Percentiles rank a stretch among this genome's conserved stretches.
Evolutionary conservation across 495 filamentous ascomycete species (phyloP).

Genomic region (Penicillium atrosanguineum): DNA sequence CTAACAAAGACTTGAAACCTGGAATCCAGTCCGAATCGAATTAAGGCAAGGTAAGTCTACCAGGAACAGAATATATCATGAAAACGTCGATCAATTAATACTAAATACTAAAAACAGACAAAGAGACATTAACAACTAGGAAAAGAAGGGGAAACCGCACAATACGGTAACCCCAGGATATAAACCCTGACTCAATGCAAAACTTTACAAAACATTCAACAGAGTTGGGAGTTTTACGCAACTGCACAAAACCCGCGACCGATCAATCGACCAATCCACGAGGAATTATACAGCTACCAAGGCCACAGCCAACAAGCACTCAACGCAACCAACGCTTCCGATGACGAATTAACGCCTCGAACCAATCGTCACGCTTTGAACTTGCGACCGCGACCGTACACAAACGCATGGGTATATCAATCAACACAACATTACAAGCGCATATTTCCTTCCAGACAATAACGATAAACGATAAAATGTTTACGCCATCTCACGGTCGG

Average conservation of each 20-base stretch:
- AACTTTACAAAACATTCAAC: background rate
- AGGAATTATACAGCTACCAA: background rate
- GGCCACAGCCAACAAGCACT: background rate
- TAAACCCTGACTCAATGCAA: constrained; percentile 9
- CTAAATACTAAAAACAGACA: constrained; percentile 12
- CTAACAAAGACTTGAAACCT: background rate
- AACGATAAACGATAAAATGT: background rate
- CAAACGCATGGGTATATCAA: constrained; percentile 39
- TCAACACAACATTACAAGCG: constrained; percentile 28
- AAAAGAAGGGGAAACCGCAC: constrained; percentile 10
- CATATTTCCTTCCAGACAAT: background rate
- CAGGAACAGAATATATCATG: constrained; percentile 1
- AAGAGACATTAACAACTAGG: constrained; percentile 23
- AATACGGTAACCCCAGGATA: constrained; percentile 9
- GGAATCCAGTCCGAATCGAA: background rate
- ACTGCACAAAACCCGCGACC: background rate
- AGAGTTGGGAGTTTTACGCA: constrained; percentile 10
- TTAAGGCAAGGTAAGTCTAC: constrained; percentile 4
- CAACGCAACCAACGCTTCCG: background rate
- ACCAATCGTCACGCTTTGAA: background rate
- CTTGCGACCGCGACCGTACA: constrained; percentile 7
- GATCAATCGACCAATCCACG: background rate
- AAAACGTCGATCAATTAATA: constrained; percentile 24
- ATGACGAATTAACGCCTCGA: constrained; percentile 5
- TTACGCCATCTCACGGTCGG: constrained; percentile 41